Percentiles rank a stretch among this genome's conserved stretches.
phyloP scores from a whole-genome alignment of 2,329 filamentous ascomycete genomes.

The Fusarium napiforme region DNA sequence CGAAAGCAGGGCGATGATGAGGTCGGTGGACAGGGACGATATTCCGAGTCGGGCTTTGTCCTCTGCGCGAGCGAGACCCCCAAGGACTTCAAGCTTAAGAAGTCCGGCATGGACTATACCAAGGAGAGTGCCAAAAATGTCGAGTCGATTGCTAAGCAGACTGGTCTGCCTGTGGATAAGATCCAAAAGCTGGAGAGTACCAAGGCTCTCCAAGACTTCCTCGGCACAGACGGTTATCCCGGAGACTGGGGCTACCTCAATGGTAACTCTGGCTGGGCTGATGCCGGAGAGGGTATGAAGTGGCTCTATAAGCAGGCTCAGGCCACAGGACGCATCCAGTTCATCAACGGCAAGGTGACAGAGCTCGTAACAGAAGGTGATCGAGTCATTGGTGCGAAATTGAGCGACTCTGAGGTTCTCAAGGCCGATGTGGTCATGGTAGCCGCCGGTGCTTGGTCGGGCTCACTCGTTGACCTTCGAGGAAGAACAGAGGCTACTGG shows the following conservation, averaged over 20 bases:
- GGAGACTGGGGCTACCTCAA: constrained; percentile 81
- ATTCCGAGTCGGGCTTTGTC: constrained; percentile 75
- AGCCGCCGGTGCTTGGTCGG: constrained; percentile 89
- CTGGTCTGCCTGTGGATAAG: constrained; percentile 50
- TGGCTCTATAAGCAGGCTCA: constrained; percentile 68
- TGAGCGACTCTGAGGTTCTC: constrained; percentile 50
- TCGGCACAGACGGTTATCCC: constrained; percentile 61
- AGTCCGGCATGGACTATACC: constrained; percentile 67
- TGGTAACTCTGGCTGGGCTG: constrained; percentile 79
- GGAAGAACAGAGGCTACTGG: constrained; percentile 84
- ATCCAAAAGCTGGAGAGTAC: constrained; percentile 59
- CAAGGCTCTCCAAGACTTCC: constrained; percentile 56
- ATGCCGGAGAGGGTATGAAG: constrained; percentile 77
- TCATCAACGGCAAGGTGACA: constrained; percentile 62
- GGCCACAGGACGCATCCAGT: constrained; percentile 65
- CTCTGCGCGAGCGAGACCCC: constrained; percentile 66
- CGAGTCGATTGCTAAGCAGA: constrained; percentile 56
- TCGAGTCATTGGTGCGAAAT: constrained; percentile 64
- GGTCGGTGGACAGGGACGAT: constrained; percentile 72
- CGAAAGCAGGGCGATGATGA: constrained; percentile 66
- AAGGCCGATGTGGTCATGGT: constrained; percentile 79
- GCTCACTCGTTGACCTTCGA: constrained; percentile 78
- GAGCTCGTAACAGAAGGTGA: constrained; percentile 54
- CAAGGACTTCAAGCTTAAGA: constrained; percentile 45
- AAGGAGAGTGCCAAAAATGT: constrained; percentile 71